Base-by-base conservation (phyloP, 331 rosid species). In the Dryas integrifolia region DNA sequence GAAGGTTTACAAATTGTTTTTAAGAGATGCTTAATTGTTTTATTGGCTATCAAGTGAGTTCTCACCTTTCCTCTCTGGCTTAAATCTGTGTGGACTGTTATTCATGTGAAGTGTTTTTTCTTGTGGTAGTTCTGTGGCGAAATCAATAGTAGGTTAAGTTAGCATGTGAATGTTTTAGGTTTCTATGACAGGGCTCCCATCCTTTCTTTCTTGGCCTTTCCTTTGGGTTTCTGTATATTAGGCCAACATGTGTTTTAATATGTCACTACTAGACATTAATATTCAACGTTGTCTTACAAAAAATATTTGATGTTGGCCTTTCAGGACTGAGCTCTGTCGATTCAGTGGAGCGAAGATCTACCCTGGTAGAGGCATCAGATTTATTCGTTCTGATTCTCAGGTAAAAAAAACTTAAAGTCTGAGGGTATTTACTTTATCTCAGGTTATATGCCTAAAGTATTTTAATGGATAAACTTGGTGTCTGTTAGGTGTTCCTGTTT, bases 341-440 rank as follows among this genome's bases (percentile, higher is more conserved):
- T 91, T 91, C 81, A 91, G 97, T 13, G 97, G 96, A 1, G 85
- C 83, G 43, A 91, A 88, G 91, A 91, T 91, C 72, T 91, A 91
- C 69, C 96, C 96, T 1, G 97, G 92, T 18, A 87, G 5, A 64
- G 96, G 97, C 61, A 88, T 91, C 76, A 81, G 96, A 78, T 91
- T 88, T 74, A 58, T 88, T 44, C 92, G 92, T 4, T 69, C 88
- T 11, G 92, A 91, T 80, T 91, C 97, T 68, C 97, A 90, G 93
- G 98, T 88, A 55, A 74, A 35, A 2, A 5, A 11, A 52, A 0
- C 10, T 5, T 41, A 21, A 7, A 9, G 48, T 3, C 65, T 59
- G 10, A 3, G 45, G 18, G 10, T 52, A 18, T 0, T 12, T 9
- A 9, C 14, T 26, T 40, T 3, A 43, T 5, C n/a, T 9, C 15